phyloP scores from a whole-genome alignment of 116 monocot species.

The Phalaenopsis hybrid region DNA sequence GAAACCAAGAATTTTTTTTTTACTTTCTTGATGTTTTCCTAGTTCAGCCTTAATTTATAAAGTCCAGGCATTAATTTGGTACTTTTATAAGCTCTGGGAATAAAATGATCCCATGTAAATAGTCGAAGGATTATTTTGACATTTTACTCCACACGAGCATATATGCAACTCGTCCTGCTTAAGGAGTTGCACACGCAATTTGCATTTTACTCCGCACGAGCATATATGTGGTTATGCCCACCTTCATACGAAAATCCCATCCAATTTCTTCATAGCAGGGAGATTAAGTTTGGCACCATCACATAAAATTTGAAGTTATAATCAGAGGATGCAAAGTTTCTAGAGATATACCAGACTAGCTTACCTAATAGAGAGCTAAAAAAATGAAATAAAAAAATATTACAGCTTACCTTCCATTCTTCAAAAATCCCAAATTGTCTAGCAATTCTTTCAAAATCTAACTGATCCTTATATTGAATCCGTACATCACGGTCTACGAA shows the following conservation, averaged over 20 bases:
- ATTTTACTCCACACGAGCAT: neutral
- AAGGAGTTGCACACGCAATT: neutral
- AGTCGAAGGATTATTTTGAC: too few relatives aligned
- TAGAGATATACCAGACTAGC: neutral
- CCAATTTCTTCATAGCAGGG: neutral
- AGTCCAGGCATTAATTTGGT: too few relatives aligned
- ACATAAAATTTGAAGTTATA: neutral
- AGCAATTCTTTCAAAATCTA: constrained; percentile 77
- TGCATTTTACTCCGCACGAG: neutral
- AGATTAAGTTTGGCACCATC: neutral
- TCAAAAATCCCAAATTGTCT: constrained; percentile 94
- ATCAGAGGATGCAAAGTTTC: neutral
- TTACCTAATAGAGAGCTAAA: neutral
- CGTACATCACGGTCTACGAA: constrained; percentile 68
- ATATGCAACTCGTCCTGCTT: neutral
- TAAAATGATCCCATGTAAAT: too few relatives aligned
- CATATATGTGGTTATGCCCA: neutral
- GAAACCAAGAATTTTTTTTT: too few relatives aligned
- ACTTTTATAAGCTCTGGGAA: too few relatives aligned
- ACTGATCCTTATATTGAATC: constrained; percentile 66
- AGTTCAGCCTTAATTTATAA: too few relatives aligned
- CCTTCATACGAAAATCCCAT: neutral
- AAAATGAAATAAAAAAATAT: neutral
- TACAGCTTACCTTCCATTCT: constrained; percentile 87
- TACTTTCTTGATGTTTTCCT: too few relatives aligned